A percentile compares a stretch with the other conserved stretches of the same genome.
Conservation (phyloP, 2,329 filamentous ascomycete species). For the Acrodontium crateriforme region DNA sequence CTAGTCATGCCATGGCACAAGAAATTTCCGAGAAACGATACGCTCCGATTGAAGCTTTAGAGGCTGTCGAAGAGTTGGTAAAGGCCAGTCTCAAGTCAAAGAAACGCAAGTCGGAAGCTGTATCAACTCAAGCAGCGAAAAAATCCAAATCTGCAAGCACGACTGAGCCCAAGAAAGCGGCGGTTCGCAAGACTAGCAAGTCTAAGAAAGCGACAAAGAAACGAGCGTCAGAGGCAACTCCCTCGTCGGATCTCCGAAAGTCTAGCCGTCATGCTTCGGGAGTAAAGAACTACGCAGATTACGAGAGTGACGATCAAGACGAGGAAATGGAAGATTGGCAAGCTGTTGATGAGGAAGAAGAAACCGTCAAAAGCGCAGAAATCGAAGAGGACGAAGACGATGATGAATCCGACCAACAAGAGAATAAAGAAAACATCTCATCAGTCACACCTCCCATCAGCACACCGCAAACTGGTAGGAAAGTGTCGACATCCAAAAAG, state of each 20-base stretch:
- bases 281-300: conserved; percentile 32
- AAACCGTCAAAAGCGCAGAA: conserved; percentile 5
- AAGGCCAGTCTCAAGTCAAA: conserved; percentile 51
- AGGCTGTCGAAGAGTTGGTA: conserved; percentile 64
- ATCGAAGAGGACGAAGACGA: conserved; percentile 10
- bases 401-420: conserved; percentile 11
- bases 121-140: conserved; percentile 14
- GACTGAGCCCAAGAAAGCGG: conserved; percentile 19
- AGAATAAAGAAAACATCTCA: conserved; percentile 12
- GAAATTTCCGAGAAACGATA: conserved; percentile 78
- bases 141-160: conserved; percentile 11
- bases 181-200: conserved; percentile 19
- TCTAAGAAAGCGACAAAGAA: conserved; percentile 27
- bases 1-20: conserved; percentile 65
- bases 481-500: too few species aligned
- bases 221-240: conserved; percentile 20
- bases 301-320: conserved; percentile 30
- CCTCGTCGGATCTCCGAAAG: conserved; percentile 29
- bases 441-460: conserved; percentile 18
- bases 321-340: conserved; percentile 20
- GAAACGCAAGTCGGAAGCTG: conserved; percentile 26
- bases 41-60: conserved; percentile 59
- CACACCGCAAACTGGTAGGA: too few species aligned
- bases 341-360: too few species aligned
- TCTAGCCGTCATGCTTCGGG: conserved; percentile 28